These are phyloP conservation scores for Plasmodium billcollinsi DNA, from an alignment of 169 alveolate species.

Conservation along the genomic window DNA sequence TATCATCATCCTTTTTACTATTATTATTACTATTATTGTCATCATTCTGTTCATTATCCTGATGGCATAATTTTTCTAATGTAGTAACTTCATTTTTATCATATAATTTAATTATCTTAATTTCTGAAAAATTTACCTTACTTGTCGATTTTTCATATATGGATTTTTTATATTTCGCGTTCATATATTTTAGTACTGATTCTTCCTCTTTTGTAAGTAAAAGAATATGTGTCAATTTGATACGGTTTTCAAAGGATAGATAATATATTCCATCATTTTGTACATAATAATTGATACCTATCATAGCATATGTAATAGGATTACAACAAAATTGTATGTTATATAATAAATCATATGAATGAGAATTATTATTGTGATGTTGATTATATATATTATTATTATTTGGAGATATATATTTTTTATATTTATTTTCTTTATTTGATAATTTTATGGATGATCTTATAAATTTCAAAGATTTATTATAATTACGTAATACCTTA, in stretches of 20 bases:
- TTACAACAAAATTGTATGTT: constrained; percentile 62
- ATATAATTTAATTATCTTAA: constrained; percentile 25
- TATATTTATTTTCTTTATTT: constrained; percentile 24
- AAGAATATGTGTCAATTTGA: constrained; percentile 46
- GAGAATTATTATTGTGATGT: constrained; percentile 15
- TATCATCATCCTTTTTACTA: neutral
- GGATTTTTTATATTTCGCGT: constrained; percentile 16
- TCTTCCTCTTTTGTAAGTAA: constrained; percentile 62
- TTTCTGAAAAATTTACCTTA: constrained; percentile 10
- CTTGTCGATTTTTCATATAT: constrained; percentile 12
- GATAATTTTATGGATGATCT: constrained; percentile 55
- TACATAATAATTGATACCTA: constrained; percentile 51
- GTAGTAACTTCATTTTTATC: constrained; percentile 15
- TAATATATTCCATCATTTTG: constrained; percentile 72
- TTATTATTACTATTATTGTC: neutral
- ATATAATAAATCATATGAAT: constrained; percentile 54
- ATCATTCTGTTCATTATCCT: neutral
- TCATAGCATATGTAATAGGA: constrained; percentile 64
- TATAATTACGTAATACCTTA: constrained; percentile 52
- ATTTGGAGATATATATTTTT: neutral
- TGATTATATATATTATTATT: neutral
- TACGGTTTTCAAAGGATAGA: constrained; percentile 49
- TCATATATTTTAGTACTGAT: constrained; percentile 22
- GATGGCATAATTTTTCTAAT: neutral
- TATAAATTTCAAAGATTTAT: constrained; percentile 47